Evolutionary conservation across 768 basidiomycete genomes (phyloP), one percentile per base, ranked within the genome.

Genomic region (Botryobasidium botryosum): DNA sequence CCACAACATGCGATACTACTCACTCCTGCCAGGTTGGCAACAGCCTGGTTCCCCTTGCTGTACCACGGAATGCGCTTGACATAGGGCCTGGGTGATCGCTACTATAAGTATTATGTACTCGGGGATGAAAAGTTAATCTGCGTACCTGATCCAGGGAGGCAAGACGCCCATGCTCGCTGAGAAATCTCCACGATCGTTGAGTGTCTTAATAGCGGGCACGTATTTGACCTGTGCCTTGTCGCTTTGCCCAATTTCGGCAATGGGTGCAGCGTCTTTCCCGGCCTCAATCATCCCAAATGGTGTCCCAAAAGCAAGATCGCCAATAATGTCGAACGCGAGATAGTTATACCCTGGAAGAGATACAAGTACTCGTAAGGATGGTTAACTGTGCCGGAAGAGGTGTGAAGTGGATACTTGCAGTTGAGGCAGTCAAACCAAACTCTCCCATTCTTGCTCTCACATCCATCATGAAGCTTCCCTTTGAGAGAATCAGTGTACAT

Each of bases 281-380:
- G 77, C 71, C 43, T 71, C 55, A 49, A 91, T 65, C 87, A 92
- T 92, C 15, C 85, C 85, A 53, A 92, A 92, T 0, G 87, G 81
- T 2, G 74, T 72, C 1, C 87, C 87, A 53, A 90, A 90, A 0
- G 84, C 80, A 12, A 88, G 69, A 58, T 88, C 83, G 32, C 68
- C 84, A 35, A 88, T 81, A 53, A 87, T 84, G 59, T 79, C 76
- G 52, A 79, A 79, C 1, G 75, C 74, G 24, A 78, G 64, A 53
- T 69, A 75, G 56, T 76, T 76, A 58, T 63, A 70, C 74, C 72
- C 6, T 17, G 31, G 10, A 23, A 29, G n/a, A n/a, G n/a, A n/a
- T n/a, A n/a, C n/a, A n/a, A n/a, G n/a, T n/a, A n/a, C n/a, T n/a
- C n/a, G n/a, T n/a, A n/a, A n/a, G n/a, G n/a, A n/a, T n/a, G n/a